Conservation (phyloP, 2,329 filamentous ascomycete genomes). For the Aspergillus melleus region DNA sequence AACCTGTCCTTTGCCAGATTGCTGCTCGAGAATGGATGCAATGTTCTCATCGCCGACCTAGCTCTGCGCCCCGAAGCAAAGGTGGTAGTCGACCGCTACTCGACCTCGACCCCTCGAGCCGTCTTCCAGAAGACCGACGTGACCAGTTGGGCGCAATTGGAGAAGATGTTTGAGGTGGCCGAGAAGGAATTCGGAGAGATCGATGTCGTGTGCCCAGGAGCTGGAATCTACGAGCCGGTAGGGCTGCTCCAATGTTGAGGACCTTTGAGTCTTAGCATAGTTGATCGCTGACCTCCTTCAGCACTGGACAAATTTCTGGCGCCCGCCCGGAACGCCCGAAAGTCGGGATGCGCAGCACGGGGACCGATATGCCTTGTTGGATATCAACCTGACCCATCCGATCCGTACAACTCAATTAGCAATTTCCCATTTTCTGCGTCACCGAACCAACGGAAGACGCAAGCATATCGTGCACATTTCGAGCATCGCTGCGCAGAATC, state of each 20-base stretch:
- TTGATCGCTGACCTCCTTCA: slow-evolving; percentile 21
- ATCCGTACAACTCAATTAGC: slow-evolving; percentile 54
- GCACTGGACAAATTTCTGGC: slow-evolving; percentile 53
- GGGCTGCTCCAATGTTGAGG: slow-evolving; percentile 7
- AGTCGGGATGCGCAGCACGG: slow-evolving; percentile 44
- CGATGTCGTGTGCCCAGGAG: slow-evolving; percentile 50
- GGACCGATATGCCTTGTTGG: slow-evolving; percentile 47
- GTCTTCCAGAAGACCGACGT: slow-evolving; percentile 52
- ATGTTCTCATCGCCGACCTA: slow-evolving; percentile 49
- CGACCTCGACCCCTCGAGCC: slow-evolving; percentile 30
- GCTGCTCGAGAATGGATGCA: slow-evolving; percentile 47
- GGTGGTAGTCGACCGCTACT: slow-evolving; percentile 41
- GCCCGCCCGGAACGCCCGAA: slow-evolving; percentile 44
- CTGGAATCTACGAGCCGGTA: slow-evolving; percentile 48
- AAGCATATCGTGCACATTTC: slow-evolving; percentile 52
- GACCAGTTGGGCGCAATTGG: slow-evolving; percentile 50
- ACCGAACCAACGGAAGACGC: slow-evolving; percentile 29
- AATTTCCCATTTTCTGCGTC: slow-evolving; percentile 48
- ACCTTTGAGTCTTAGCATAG: background rate
- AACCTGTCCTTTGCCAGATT: slow-evolving; percentile 47
- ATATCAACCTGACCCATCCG: slow-evolving; percentile 55
- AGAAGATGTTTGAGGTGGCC: slow-evolving; percentile 51
- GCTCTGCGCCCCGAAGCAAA: slow-evolving; percentile 47
- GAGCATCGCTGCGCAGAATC: slow-evolving; percentile 47
- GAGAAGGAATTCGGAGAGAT: slow-evolving; percentile 49